Evolutionary conservation across 768 basidiomycete genomes (phyloP), one percentile per base, ranked within the genome.

Genomic region (Pholiota microspora): DNA sequence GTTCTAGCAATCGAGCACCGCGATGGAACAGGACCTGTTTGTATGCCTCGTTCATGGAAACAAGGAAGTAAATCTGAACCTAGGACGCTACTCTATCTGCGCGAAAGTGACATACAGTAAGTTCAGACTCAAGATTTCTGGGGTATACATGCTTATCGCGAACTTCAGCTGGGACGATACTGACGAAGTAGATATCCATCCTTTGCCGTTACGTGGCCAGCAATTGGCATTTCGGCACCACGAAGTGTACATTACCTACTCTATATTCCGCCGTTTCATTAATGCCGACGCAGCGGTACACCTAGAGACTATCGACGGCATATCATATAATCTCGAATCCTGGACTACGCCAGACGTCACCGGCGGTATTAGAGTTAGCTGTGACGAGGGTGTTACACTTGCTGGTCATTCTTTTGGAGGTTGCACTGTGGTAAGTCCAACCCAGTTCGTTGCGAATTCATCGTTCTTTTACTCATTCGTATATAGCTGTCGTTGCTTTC

Each of bases 1-100:
- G 92, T 96, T 2, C 75, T 92, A 40, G 86, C 90, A 4, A 64
- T 94, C 21, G 90, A 94, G 64, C 93, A 94, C 66, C 79, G 86
- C 8, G 94, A 95, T 66, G 92, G 92, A 0, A 86, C 87, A 3
- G 85, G 80, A 2, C 83, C 84, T 0, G 77, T 72, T 3, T 77
- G 74, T 56, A 68, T 77, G 42, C 69, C 75, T 40, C 71, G 69
- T 34, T 67, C 64, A 49, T 71, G 70, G 69, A 60, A 60, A 51
- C 40, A 50, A 25, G 62, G 63, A 57, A 69, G 72, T 8, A 69
- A 66, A 16, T 61, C 55, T 10, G 42, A 58, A 44, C 56, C 57
- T 59, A 64, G 58, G 60, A 63, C 67, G 27, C 58, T 71, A 23
- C 66, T 79, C 8, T 94, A 92, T 64, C 67, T 85, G 50, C 74